Percentiles rank a stretch among this genome's conserved stretches.
These are phyloP conservation scores for Chaetomiaceae sp. DNA, from an alignment of 2,329 filamentous ascomycete genomes.

Conservation along the genomic window DNA sequence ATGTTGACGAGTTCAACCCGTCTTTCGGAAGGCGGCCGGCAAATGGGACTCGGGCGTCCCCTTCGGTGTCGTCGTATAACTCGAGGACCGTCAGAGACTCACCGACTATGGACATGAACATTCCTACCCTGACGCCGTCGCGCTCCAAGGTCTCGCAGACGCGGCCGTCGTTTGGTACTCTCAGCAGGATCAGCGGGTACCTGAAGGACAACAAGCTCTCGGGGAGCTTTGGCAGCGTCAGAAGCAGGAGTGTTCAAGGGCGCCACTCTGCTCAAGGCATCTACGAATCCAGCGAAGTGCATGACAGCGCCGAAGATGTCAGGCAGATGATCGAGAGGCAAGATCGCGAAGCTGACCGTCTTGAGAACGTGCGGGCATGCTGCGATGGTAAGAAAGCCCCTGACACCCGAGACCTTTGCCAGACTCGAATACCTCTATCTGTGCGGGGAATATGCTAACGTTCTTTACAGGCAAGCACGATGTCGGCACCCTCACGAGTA, in stretches of 20 bases:
- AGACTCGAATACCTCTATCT: too few species aligned
- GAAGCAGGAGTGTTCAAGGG: constrained; percentile 46
- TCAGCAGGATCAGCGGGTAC: constrained; percentile 57
- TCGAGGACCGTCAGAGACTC: constrained; percentile 66
- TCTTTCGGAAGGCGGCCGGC: constrained; percentile 40
- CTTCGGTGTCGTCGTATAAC: constrained; percentile 74
- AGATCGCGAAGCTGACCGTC: constrained; percentile 68
- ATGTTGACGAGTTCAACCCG: constrained; percentile 79
- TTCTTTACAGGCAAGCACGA: constrained; percentile 63
- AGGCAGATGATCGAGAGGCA: constrained; percentile 73
- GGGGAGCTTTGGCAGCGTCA: constrained; percentile 50
- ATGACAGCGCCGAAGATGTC: constrained; percentile 79
- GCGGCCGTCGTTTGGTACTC: constrained; percentile 39
- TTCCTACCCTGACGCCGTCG: constrained; percentile 53
- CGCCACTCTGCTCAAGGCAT: constrained; percentile 40
- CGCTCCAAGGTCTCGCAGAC: constrained; percentile 34
- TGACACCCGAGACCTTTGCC: too few species aligned
- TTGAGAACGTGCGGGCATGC: constrained; percentile 95
- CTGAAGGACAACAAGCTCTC: constrained; percentile 47
- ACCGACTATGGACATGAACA: constrained; percentile 46
- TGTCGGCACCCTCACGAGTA: constrained; percentile 55
- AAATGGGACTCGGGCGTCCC: constrained; percentile 50
- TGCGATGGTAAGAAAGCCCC: constrained; percentile 68
- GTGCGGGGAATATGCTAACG: constrained; percentile 20
- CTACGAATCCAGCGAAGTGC: constrained; percentile 52